phyloP scores from a whole-genome alignment of 1,139 yeast species.

The Diutina rugosa region DNA sequence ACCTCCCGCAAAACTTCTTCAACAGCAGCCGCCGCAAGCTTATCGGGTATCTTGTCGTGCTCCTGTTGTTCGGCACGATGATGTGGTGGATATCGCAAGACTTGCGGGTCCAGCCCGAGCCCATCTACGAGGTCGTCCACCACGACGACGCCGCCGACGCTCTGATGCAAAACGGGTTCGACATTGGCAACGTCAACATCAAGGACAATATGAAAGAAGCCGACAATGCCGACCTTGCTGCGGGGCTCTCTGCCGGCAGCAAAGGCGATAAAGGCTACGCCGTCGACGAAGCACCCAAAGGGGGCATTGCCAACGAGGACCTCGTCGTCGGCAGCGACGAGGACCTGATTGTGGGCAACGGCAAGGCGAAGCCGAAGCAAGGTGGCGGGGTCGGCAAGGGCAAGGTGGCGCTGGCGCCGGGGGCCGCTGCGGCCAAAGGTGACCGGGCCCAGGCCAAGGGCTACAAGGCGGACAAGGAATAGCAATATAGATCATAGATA shows the following conservation, averaged over 20 bases:
- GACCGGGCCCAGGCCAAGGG: neutral
- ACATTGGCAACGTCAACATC: neutral
- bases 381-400: constrained; percentile 1
- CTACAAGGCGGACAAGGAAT: neutral
- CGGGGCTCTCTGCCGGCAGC: constrained; percentile 26
- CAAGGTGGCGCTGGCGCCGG: neutral
- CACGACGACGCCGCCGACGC: constrained; percentile 4
- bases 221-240: constrained; percentile 20
- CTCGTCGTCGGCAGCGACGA: constrained; percentile 32
- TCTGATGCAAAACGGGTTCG: neutral
- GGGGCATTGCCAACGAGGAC: constrained; percentile 37
- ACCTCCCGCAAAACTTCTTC: constrained; percentile 20
- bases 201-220: constrained; percentile 2
- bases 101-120: constrained; percentile 17
- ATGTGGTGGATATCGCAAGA: constrained; percentile 27
- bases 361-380: constrained; percentile 1
- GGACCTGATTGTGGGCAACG: constrained; percentile 15
- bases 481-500: neutral
- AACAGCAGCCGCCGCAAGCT: constrained; percentile 25
- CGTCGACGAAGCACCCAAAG: constrained; percentile 35
- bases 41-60: constrained; percentile 25
- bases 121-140: constrained; percentile 17
- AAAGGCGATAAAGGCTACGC: constrained; percentile 32
- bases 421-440: neutral
- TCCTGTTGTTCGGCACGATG: constrained; percentile 22